Conservation (phyloP, 371 early-diverging fungal genomes). For the Syncephalis fuscata region DNA sequence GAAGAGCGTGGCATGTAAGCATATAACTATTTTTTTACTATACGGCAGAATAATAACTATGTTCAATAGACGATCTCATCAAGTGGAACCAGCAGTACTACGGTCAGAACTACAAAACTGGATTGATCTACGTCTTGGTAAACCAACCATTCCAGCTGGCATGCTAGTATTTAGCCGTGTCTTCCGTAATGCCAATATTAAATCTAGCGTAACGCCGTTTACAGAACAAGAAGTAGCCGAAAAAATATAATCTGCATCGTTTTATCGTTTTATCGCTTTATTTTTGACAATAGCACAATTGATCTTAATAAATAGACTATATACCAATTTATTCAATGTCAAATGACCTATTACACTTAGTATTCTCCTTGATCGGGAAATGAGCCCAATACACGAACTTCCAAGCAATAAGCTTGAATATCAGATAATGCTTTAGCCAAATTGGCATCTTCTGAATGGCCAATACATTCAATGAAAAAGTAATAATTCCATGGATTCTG, state of each 20-base stretch:
- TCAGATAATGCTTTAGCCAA: slow-evolving; percentile 37
- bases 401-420: slow-evolving; percentile 50
- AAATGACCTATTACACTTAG: too few species aligned
- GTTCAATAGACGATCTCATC: slow-evolving; percentile 20
- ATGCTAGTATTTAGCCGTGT: slow-evolving; percentile 32
- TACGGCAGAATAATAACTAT: background rate
- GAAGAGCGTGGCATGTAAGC: slow-evolving; percentile 48
- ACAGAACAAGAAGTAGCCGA: background rate
- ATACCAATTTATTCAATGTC: too few species aligned
- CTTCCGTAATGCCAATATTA: slow-evolving; percentile 1
- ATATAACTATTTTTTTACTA: background rate
- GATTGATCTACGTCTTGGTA: slow-evolving; percentile 20
- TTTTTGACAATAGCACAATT: too few species aligned
- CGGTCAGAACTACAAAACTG: slow-evolving; percentile 32
- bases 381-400: slow-evolving; percentile 63
- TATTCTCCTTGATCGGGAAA: slow-evolving; percentile 49
- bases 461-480: slow-evolving; percentile 78
- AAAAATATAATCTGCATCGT: too few species aligned
- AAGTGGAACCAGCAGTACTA: slow-evolving; percentile 23
- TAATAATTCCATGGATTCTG: slow-evolving; percentile 79
- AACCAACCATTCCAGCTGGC: slow-evolving; percentile 21
- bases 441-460: slow-evolving; percentile 50
- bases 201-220: too few species aligned
- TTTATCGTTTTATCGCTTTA: too few species aligned
- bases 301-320: too few species aligned